These are phyloP conservation scores for Zasmidium angulare DNA, from an alignment of 2,329 filamentous ascomycete species.

Conservation along the genomic window DNA sequence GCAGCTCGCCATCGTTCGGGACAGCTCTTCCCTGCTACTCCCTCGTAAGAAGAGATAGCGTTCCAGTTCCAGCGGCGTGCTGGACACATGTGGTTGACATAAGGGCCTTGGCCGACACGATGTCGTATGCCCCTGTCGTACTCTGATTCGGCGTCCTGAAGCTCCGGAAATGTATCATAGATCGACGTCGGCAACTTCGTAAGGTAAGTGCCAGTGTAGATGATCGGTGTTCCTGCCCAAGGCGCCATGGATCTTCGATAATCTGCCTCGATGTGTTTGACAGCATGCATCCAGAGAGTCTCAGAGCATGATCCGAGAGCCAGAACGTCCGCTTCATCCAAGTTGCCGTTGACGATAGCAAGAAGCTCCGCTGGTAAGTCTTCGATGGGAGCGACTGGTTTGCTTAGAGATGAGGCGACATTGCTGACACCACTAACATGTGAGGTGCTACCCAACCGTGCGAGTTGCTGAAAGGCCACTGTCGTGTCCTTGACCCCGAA, in stretches of 20 bases:
- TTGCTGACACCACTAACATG: too few species aligned
- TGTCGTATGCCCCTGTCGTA: neutral
- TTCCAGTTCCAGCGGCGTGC: slow-evolving; percentile 9
- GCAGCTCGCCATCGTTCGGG: neutral
- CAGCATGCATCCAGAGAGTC: slow-evolving; percentile 9
- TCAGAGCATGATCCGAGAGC: slow-evolving; percentile 10
- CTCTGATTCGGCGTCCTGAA: neutral
- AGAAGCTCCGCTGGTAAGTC: slow-evolving; percentile 9
- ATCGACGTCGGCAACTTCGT: slow-evolving; percentile 5
- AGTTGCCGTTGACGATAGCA: neutral
- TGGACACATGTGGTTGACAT: slow-evolving; percentile 4
- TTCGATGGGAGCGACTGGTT: slow-evolving; percentile 2
- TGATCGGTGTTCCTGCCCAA: slow-evolving; percentile 11
- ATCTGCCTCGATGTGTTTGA: slow-evolving; percentile 6
- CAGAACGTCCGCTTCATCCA: slow-evolving; percentile 1
- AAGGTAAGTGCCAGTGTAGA: slow-evolving; percentile 12
- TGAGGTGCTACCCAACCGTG: too few species aligned
- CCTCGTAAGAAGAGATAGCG: neutral
- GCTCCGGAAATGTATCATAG: neutral
- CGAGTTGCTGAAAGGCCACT: too few species aligned
- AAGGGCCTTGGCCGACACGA: neutral
- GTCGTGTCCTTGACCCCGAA: too few species aligned
- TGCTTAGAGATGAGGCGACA: too few species aligned
- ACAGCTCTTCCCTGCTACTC: neutral
- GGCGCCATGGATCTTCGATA: neutral